Evolutionary conservation across 2,329 filamentous ascomycete genomes (phyloP).

Genomic region (Arthrobotrys iridis): DNA sequence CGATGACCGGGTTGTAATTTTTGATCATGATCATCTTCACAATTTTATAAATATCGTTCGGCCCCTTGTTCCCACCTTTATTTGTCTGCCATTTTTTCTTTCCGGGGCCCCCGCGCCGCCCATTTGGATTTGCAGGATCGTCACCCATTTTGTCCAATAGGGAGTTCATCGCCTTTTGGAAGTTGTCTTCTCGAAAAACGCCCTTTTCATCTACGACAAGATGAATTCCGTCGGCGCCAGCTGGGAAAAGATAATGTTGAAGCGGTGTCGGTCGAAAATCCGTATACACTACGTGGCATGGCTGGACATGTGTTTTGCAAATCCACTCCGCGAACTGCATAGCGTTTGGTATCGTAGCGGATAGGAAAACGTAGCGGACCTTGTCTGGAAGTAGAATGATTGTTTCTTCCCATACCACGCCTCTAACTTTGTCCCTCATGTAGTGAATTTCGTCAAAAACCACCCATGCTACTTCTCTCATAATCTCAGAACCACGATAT

Average conservation of each 20-base stretch:
- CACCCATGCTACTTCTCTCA: slow-evolving; percentile 99
- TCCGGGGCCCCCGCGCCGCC: slow-evolving; percentile 78
- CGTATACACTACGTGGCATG: slow-evolving; percentile 98
- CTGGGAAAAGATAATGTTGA: slow-evolving; percentile 97
- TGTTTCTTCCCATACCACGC: slow-evolving; percentile 99
- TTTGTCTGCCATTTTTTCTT: slow-evolving; percentile 92
- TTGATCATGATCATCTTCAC: slow-evolving; percentile 99
- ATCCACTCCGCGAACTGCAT: slow-evolving; percentile 99
- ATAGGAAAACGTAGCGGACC: slow-evolving; percentile 97
- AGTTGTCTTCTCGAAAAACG: slow-evolving; percentile 94
- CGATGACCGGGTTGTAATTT: slow-evolving; percentile 96
- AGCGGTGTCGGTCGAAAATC: slow-evolving; percentile 96
- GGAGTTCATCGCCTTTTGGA: slow-evolving; percentile 91
- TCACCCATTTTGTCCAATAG: slow-evolving; percentile 89
- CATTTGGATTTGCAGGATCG: slow-evolving; percentile 80
- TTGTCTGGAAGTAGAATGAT: slow-evolving; percentile 98
- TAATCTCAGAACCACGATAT: slow-evolving; percentile 97
- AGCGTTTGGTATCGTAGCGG: slow-evolving; percentile 96
- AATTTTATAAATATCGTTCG: slow-evolving; percentile 93
- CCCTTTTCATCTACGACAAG: slow-evolving; percentile 97
- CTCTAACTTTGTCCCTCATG: slow-evolving; percentile 90
- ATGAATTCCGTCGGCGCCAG: slow-evolving; percentile 90
- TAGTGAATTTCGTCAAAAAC: slow-evolving; percentile 99
- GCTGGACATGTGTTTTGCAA: slow-evolving; percentile 95
- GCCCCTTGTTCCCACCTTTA: slow-evolving; percentile 76